Evolutionary conservation across 371 early-diverging fungal species (phyloP), one percentile per base, ranked within the genome.

Genomic region (Capillidium rhysosporum): DNA sequence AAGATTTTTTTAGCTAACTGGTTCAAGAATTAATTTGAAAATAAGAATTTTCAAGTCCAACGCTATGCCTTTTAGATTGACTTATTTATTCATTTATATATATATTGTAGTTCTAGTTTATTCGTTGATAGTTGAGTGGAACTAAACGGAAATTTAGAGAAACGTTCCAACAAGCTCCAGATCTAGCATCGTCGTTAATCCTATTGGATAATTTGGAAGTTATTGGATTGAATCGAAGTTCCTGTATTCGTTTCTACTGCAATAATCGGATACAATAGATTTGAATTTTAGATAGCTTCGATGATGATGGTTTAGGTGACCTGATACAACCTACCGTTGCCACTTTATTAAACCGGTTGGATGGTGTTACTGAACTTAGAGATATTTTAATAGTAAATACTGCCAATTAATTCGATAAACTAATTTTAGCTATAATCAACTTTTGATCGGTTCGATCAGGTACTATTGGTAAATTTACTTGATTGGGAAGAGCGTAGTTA

Each of bases 121-220:
- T 82, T 79, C 57, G 85, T 85, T 24, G 85, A 86, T 61, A 88
- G 54, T 70, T 92, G 1, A 94, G 98, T 23, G 94, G 93, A 53
- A 85, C 88, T 0, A 94, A 97, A 67, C 70, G 71, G 18, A 73
- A 70, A 20, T 60, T 97, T 18, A 71, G 94, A 44, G 61, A 70
- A 1, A 55, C 90, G n/a, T 97, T 94, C 77, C 74, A 77, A 0
- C 68, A 73, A 40, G 93, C 98, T 0, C 78, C 83, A 39, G 64
- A 78, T 23, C 65, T 85, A 21, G 71, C 80, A 14, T 94, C 94
- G 0, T 92, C 89, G 60, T 75, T 94, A 18, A 51, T 97, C 39
- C 87, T 94, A 61, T 71, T 93, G 53, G 98, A 97, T 65, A 91
- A 83, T 64, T 72, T 88, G 70, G 90, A 88, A 60, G 72, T 86